Evolutionary conservation across 306 rosid species (phyloP).

Genomic region (Glycine tomentella): DNA sequence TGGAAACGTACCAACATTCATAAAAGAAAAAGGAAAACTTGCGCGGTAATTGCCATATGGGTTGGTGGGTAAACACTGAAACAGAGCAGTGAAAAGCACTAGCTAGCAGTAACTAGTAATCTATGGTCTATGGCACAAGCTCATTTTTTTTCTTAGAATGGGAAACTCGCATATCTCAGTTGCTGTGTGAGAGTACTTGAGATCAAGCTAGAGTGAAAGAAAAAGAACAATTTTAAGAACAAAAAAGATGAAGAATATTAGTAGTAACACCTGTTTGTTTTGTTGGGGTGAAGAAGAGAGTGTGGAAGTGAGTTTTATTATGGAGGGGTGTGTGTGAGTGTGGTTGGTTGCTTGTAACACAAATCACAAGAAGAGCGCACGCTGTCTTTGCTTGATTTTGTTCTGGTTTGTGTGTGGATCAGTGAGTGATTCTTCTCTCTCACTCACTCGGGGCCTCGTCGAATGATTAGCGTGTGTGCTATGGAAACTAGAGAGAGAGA

Average conservation of each 20-base stretch:
- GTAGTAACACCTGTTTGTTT: not conserved
- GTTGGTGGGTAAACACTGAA: slow-evolving; percentile 40
- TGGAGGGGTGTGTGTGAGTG: not conserved
- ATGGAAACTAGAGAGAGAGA: slow-evolving; percentile 5
- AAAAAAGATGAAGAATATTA: not conserved
- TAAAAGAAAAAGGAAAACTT: slow-evolving; percentile 10
- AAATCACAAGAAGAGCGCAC: slow-evolving; percentile 39
- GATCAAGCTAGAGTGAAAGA: slow-evolving; percentile 24
- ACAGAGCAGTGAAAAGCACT: slow-evolving; percentile 39
- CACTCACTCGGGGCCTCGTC: slow-evolving; percentile 18
- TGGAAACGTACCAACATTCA: slow-evolving; percentile 31
- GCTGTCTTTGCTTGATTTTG: slow-evolving; percentile 4
- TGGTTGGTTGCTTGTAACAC: slow-evolving; percentile 40
- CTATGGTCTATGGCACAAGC: slow-evolving; percentile 30
- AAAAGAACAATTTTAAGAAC: not conserved
- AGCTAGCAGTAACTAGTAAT: not conserved
- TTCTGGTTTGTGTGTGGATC: slow-evolving; percentile 28
- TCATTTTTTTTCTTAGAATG: slow-evolving; percentile 31
- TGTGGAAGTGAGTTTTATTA: not conserved
- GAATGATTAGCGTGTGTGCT: slow-evolving; percentile 44
- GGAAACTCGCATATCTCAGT: not conserved
- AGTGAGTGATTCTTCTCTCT: slow-evolving; percentile 27
- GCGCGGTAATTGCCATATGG: slow-evolving; percentile 31
- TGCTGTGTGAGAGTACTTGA: not conserved
- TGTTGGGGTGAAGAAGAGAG: not conserved